Conservation (phyloP, 805 yeast genomes). For the Wickerhamiella nectarea region DNA sequence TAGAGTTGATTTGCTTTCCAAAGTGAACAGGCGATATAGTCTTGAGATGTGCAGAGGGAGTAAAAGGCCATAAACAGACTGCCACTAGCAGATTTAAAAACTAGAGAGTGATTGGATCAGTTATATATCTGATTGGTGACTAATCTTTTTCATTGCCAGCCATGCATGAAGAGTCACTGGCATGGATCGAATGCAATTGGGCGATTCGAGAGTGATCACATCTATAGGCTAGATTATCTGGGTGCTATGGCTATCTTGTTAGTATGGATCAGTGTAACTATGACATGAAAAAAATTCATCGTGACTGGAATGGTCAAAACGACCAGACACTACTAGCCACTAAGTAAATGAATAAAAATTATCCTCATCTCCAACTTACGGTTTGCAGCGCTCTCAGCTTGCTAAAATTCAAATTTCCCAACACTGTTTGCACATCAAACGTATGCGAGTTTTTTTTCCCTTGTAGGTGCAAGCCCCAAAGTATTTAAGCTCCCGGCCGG, state of each 20-base stretch:
- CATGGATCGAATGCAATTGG: background rate
- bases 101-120: background rate
- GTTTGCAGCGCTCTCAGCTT: background rate
- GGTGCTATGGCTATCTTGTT: too few species aligned
- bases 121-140: background rate
- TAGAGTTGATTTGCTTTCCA: conserved; percentile 20
- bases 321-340: conserved; percentile 9
- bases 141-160: background rate
- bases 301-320: conserved; percentile 14
- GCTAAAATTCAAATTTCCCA: background rate
- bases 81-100: conserved; percentile 14
- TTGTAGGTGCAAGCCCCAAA: too few species aligned
- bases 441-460: too few species aligned
- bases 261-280: conserved; percentile 15
- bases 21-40: conserved; percentile 20
- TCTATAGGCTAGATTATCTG: too few species aligned
- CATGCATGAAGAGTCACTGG: conserved; percentile 5
- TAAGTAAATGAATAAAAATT: conserved; percentile 10
- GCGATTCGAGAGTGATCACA: too few species aligned
- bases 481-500: conserved; percentile 4
- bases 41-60: conserved; percentile 15
- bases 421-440: too few species aligned
- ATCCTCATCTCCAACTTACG: conserved; percentile 17
- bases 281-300: conserved; percentile 14
- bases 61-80: conserved; percentile 21